These are phyloP conservation scores for Scheffersomyces lignosus DNA, from an alignment of 805 yeast genomes.

Conservation along the genomic window DNA sequence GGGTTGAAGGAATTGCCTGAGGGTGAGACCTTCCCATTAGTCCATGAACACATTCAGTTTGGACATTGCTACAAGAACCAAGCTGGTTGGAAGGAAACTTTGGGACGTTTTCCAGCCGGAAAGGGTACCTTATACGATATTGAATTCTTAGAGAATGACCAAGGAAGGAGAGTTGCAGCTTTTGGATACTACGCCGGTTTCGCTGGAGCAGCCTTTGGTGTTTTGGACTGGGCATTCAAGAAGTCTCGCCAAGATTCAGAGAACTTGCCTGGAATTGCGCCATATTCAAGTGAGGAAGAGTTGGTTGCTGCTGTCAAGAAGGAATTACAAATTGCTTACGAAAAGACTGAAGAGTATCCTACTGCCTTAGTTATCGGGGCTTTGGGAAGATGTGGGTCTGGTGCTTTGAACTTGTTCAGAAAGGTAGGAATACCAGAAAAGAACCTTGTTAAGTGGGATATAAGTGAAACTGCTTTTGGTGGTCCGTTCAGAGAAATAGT, in stretches of 20 bases:
- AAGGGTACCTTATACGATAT: slow-evolving; percentile 88
- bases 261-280: slow-evolving; percentile 76
- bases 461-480: slow-evolving; percentile 92
- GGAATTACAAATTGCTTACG: slow-evolving; percentile 55
- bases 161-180: slow-evolving; percentile 98
- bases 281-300: slow-evolving; percentile 77
- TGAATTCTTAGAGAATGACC: slow-evolving; percentile 90
- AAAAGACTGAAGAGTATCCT: slow-evolving; percentile 64
- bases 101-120: slow-evolving; percentile 87
- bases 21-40: slow-evolving; percentile 81
- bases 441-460: slow-evolving; percentile 91
- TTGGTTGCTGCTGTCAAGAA: slow-evolving; percentile 70
- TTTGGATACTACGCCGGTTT: slow-evolving; percentile 99
- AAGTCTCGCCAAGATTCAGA: slow-evolving; percentile 66
- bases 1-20: slow-evolving; percentile 97
- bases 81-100: slow-evolving; percentile 94
- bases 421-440: slow-evolving; percentile 86
- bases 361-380: slow-evolving; percentile 92
- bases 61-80: slow-evolving; percentile 99
- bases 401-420: slow-evolving; percentile 82
- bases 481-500: slow-evolving; percentile 96
- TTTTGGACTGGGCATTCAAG: slow-evolving; percentile 92
- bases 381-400: slow-evolving; percentile 97
- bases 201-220: slow-evolving; percentile 98
- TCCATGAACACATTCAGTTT: slow-evolving; percentile 96